Percentiles rank a stretch among this genome's conserved stretches.
Conservation (phyloP, 768 basidiomycete genomes). For the Hypholoma fasciculare region DNA sequence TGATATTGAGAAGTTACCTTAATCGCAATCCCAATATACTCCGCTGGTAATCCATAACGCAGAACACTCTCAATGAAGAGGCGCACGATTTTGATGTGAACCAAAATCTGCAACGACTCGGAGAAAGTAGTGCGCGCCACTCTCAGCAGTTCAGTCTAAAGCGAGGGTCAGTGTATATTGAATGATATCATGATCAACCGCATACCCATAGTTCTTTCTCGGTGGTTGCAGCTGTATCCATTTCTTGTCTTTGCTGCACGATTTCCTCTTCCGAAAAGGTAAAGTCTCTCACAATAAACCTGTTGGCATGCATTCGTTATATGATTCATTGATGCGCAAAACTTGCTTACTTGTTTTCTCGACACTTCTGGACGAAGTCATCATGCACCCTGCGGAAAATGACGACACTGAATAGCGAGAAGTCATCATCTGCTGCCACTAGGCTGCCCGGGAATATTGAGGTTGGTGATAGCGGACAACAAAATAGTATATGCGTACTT, state of each 20-base stretch:
- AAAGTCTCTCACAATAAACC: constrained; percentile 96
- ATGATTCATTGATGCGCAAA: constrained; percentile 4
- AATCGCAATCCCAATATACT: constrained; percentile 79
- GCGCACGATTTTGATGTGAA: constrained; percentile 90
- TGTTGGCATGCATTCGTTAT: constrained; percentile 26
- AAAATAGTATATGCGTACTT: constrained; percentile 48
- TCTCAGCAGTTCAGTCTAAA: constrained; percentile 86
- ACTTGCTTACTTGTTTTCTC: constrained; percentile 83
- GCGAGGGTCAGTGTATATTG: not conserved
- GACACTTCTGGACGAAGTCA: constrained; percentile 89
- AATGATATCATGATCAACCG: not conserved
- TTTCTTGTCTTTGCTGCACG: constrained; percentile 77
- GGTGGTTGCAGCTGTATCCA: constrained; percentile 75
- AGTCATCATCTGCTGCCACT: constrained; percentile 87
- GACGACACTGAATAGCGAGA: constrained; percentile 79
- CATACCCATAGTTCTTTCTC: constrained; percentile 98
- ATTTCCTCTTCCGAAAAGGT: constrained; percentile 82
- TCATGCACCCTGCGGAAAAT: constrained; percentile 91
- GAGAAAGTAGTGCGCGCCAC: constrained; percentile 95
- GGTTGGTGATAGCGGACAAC: constrained; percentile 1
- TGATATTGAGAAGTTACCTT: constrained; percentile 48
- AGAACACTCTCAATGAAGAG: constrained; percentile 95
- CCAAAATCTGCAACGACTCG: constrained; percentile 91
- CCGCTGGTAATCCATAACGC: constrained; percentile 92
- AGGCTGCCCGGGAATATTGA: constrained; percentile 40